Evolutionary conservation across 1,284 basidiomycete genomes (phyloP).

Genomic region (Ustilago trichophora): DNA sequence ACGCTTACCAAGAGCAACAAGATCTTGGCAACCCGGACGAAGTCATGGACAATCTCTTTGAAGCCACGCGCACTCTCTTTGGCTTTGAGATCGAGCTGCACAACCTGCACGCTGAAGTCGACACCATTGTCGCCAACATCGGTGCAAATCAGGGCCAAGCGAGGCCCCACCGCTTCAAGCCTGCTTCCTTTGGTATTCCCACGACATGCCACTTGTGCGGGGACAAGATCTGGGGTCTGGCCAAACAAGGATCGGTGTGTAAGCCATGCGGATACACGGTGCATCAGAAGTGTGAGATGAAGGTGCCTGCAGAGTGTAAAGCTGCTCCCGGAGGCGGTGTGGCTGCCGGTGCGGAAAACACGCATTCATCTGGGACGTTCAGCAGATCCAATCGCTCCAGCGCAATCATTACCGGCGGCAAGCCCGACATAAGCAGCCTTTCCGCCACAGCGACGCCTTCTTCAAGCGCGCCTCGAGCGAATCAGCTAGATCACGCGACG

Average conservation of each 20-base stretch:
- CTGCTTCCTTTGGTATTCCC: constrained; percentile 50
- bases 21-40: constrained; percentile 49
- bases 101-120: constrained; percentile 40
- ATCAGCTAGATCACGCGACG: not conserved
- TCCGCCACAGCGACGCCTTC: constrained; percentile 1
- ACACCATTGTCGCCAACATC: constrained; percentile 32
- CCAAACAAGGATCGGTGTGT: constrained; percentile 49
- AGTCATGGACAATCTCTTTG: constrained; percentile 53
- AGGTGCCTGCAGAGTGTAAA: constrained; percentile 54
- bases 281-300: constrained; percentile 58
- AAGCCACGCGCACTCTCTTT: constrained; percentile 21
- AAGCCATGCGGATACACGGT: constrained; percentile 56
- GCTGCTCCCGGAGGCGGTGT: constrained; percentile 16
- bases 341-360: not conserved
- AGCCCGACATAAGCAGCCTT: not conserved
- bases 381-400: constrained; percentile 14
- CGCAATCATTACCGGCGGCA: not conserved
- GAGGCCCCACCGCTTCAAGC: constrained; percentile 53
- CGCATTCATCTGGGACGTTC: not conserved
- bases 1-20: constrained; percentile 40
- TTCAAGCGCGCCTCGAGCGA: not conserved
- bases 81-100: constrained; percentile 40
- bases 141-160: constrained; percentile 48
- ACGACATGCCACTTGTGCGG: constrained; percentile 52
- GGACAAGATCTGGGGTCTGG: constrained; percentile 52